These are phyloP conservation scores for Linnemannia exigua DNA, from an alignment of 192 early-diverging fungal species.

Conservation along the genomic window DNA sequence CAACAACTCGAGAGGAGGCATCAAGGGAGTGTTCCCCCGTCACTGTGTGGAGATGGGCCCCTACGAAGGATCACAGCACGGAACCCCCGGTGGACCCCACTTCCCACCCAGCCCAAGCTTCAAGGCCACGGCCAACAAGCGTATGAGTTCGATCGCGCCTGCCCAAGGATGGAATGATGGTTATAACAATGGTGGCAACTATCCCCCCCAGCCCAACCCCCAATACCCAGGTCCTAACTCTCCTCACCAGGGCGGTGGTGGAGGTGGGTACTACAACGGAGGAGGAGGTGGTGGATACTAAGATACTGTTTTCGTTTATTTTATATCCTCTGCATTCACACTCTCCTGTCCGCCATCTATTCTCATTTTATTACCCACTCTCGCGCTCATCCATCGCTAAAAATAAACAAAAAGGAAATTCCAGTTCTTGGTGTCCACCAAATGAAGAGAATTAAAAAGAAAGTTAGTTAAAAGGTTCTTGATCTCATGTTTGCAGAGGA, in stretches of 20 bases:
- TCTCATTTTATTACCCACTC: not conserved
- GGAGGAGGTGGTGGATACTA: constrained; percentile 30
- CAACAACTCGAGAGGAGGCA: constrained; percentile 62
- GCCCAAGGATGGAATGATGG: constrained; percentile 27
- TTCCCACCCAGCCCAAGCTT: constrained; percentile 46
- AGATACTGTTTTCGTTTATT: not conserved
- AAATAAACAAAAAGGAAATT: constrained; percentile 4
- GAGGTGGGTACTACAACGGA: constrained; percentile 3
- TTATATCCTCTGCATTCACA: not conserved
- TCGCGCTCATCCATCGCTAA: not conserved
- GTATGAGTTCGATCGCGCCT: constrained; percentile 49
- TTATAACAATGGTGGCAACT: not conserved
- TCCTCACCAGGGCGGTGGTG: constrained; percentile 13
- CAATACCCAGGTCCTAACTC: constrained; percentile 27
- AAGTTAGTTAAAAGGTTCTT: not conserved
- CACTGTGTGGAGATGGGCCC: constrained; percentile 63
- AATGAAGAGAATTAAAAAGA: not conserved
- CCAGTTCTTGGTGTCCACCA: not conserved
- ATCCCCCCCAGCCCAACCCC: constrained; percentile 36
- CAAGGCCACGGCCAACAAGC: constrained; percentile 45
- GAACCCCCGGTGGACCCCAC: constrained; percentile 26
- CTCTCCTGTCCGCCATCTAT: not conserved
- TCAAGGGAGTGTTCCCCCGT: constrained; percentile 69
- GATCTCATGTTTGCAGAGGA: too few relatives aligned
- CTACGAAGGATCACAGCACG: constrained; percentile 39